Percentiles rank a stretch among this genome's conserved stretches.
Evolutionary conservation across 768 basidiomycete species (phyloP).

Genomic region (Obba rivulosa): DNA sequence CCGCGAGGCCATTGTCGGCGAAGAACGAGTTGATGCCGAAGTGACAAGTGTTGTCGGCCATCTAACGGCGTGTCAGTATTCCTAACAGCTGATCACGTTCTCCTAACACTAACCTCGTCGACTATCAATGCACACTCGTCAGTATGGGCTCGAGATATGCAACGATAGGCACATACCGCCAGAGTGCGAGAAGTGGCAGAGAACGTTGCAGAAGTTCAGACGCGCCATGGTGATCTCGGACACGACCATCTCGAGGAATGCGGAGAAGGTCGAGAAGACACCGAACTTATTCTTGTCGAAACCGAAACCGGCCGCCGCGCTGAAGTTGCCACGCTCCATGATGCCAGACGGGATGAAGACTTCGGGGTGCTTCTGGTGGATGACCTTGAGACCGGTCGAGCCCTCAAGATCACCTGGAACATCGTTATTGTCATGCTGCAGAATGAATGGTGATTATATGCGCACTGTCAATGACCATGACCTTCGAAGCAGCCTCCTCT

Average conservation of each 20-base stretch:
- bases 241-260: slow-evolving; percentile 87
- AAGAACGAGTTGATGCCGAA: slow-evolving; percentile 83
- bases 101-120: slow-evolving; percentile 39
- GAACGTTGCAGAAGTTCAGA: slow-evolving; percentile 81
- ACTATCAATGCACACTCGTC: slow-evolving; percentile 34
- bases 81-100: background rate
- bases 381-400: slow-evolving; percentile 82
- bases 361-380: slow-evolving; percentile 87
- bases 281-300: slow-evolving; percentile 79
- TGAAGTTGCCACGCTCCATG: slow-evolving; percentile 30
- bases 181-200: slow-evolving; percentile 87
- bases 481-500: slow-evolving; percentile 72
- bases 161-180: slow-evolving; percentile 46
- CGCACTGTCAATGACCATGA: slow-evolving; percentile 85
- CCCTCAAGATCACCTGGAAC: slow-evolving; percentile 76
- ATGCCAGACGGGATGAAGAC: slow-evolving; percentile 83
- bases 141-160: background rate
- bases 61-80: slow-evolving; percentile 24
- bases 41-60: slow-evolving; percentile 58
- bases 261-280: slow-evolving; percentile 87
- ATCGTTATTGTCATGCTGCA: background rate
- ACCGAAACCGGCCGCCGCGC: slow-evolving; percentile 58
- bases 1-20: slow-evolving; percentile 81
- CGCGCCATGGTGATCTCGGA: slow-evolving; percentile 93
- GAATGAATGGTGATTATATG: background rate